These are phyloP conservation scores for Beauveria sp. DNA, from an alignment of 2,329 filamentous ascomycete genomes.

Conservation along the genomic window DNA sequence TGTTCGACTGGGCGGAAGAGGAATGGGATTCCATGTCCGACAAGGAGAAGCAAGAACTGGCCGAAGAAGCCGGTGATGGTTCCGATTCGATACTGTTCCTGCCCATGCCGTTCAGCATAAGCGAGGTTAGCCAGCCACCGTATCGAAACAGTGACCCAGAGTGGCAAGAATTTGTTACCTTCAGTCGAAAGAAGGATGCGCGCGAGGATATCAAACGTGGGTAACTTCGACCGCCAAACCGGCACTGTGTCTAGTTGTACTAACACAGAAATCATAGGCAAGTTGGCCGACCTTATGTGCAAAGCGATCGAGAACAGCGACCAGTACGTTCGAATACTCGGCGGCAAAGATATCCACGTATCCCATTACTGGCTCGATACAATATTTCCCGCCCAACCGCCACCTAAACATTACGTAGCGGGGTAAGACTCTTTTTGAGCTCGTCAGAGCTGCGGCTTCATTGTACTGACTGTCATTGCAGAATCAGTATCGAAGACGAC, in stretches of 20 bases:
- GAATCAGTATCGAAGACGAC: constrained; percentile 43
- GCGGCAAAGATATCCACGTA: constrained; percentile 41
- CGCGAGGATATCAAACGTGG: constrained; percentile 40
- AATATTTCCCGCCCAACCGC: constrained; percentile 50
- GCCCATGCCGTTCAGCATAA: constrained; percentile 53
- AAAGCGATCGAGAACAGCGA: constrained; percentile 34
- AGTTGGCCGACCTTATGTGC: constrained; percentile 31
- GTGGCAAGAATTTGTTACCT: constrained; percentile 51
- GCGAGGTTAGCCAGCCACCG: constrained; percentile 37
- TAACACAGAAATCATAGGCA: constrained; percentile 17
- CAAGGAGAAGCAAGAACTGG: constrained; percentile 34
- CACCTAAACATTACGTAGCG: constrained; percentile 50
- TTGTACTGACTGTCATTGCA: constrained; percentile 18
- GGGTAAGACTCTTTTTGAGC: constrained; percentile 38
- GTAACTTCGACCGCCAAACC: constrained; percentile 15
- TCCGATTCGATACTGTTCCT: constrained; percentile 46
- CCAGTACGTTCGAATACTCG: constrained; percentile 31
- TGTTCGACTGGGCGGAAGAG: constrained; percentile 35
- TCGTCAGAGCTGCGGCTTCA: neutral
- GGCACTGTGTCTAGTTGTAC: neutral
- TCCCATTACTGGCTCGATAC: constrained; percentile 53
- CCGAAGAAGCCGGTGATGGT: constrained; percentile 34
- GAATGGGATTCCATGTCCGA: constrained; percentile 35
- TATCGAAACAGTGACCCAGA: constrained; percentile 55
- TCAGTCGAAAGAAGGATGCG: constrained; percentile 46